These are phyloP conservation scores for Phytophthora europaea DNA, from an alignment of 352 stramenopile species.

Conservation along the genomic window DNA sequence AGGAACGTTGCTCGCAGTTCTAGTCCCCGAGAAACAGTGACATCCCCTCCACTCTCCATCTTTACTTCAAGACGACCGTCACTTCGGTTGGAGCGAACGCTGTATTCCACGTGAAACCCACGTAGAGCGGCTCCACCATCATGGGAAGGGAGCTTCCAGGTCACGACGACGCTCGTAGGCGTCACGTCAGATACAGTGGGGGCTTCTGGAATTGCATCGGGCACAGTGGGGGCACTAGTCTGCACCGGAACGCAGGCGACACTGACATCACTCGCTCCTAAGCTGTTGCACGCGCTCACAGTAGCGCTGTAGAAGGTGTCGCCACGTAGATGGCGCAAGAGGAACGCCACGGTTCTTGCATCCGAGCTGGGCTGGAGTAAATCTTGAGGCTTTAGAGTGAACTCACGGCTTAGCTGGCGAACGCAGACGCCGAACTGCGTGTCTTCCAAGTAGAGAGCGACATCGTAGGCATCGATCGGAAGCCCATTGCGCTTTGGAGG, in stretches of 20 bases:
- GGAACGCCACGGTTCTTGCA: constrained; percentile 8
- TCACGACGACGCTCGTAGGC: constrained; percentile 53
- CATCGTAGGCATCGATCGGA: constrained; percentile 55
- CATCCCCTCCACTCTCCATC: constrained; percentile 48
- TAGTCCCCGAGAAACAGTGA: constrained; percentile 45
- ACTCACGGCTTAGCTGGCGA: constrained; percentile 50
- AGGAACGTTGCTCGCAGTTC: constrained; percentile 59
- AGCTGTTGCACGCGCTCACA: constrained; percentile 54
- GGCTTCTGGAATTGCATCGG: constrained; percentile 39
- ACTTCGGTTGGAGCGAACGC: constrained; percentile 22
- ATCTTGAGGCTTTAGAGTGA: constrained; percentile 37
- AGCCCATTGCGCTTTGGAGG: constrained; percentile 64
- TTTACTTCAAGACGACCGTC: constrained; percentile 23
- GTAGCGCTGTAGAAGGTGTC: constrained; percentile 60
- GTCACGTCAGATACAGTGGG: constrained; percentile 49
- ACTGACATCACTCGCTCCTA: constrained; percentile 57
- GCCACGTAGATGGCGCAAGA: constrained; percentile 49
- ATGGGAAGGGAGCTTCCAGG: constrained; percentile 52
- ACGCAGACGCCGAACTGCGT: constrained; percentile 66
- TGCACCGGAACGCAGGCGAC: constrained; percentile 40
- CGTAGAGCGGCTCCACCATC: constrained; percentile 62
- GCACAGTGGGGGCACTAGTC: constrained; percentile 53
- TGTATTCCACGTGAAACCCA: constrained; percentile 69
- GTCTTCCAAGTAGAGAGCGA: constrained; percentile 63
- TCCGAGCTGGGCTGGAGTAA: constrained; percentile 19